A percentile compares a stretch with the other conserved stretches of the same genome.
These are phyloP conservation scores for Juglanconis oblonga DNA, from an alignment of 2,329 filamentous ascomycete genomes.

Conservation along the genomic window DNA sequence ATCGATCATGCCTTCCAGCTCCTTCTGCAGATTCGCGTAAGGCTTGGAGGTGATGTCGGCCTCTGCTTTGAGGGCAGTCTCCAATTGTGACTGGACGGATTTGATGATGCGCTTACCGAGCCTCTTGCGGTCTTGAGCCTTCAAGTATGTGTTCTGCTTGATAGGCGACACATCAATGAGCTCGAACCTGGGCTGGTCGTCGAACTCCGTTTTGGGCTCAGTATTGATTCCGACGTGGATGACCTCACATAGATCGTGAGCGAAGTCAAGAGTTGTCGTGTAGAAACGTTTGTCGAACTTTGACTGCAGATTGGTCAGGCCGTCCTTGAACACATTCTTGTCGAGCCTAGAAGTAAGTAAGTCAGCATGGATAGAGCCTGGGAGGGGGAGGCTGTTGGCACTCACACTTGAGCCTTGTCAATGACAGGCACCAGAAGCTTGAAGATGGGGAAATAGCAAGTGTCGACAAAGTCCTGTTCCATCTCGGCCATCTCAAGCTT, in stretches of 20 bases:
- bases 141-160: constrained; percentile 54
- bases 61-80: constrained; percentile 75
- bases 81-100: constrained; percentile 72
- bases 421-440: constrained; percentile 74
- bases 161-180: constrained; percentile 44
- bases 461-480: constrained; percentile 77
- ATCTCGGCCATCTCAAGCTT: constrained; percentile 76
- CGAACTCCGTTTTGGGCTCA: constrained; percentile 28
- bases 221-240: constrained; percentile 52
- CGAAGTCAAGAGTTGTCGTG: constrained; percentile 55
- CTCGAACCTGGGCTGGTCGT: constrained; percentile 29
- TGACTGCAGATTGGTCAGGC: constrained; percentile 46
- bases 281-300: constrained; percentile 57
- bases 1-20: constrained; percentile 72
- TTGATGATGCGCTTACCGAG: constrained; percentile 89
- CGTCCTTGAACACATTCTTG: constrained; percentile 56
- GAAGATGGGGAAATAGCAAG: constrained; percentile 86
- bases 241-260: constrained; percentile 52
- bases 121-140: constrained; percentile 77
- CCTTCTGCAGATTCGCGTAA: constrained; percentile 66
- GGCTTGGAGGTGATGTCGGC: constrained; percentile 73
- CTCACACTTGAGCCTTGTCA: constrained; percentile 78
- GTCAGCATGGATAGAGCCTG: constrained; percentile 22
- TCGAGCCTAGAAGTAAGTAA: constrained; percentile 56
- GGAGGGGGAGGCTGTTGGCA: constrained; percentile 24